Conservation (phyloP, 2,329 filamentous ascomycete genomes). For the Exophiala mesophila region DNA sequence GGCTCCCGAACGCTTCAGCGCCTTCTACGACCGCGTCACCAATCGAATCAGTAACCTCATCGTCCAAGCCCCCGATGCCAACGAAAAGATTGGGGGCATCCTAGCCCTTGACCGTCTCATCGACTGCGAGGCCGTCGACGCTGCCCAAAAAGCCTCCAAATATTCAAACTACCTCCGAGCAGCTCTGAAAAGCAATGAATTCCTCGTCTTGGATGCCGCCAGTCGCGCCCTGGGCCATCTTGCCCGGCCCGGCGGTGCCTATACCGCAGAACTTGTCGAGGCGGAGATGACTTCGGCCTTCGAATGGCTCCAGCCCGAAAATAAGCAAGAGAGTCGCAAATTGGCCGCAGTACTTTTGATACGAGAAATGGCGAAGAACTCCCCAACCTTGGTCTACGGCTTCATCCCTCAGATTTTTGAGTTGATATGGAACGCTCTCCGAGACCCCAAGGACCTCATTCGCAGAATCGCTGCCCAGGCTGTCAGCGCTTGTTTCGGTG, state of each 20-base stretch:
- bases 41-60: slow-evolving; percentile 67
- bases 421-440: slow-evolving; percentile 89
- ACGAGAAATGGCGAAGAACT: slow-evolving; percentile 84
- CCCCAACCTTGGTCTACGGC: slow-evolving; percentile 89
- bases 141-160: slow-evolving; percentile 85
- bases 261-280: slow-evolving; percentile 93
- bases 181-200: slow-evolving; percentile 85
- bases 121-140: slow-evolving; percentile 93
- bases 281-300: slow-evolving; percentile 94
- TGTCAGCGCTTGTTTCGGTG: slow-evolving; percentile 91
- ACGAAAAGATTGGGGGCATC: slow-evolving; percentile 85
- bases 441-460: slow-evolving; percentile 86
- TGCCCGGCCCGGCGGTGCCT: slow-evolving; percentile 83
- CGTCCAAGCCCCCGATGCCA: slow-evolving; percentile 76
- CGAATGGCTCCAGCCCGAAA: slow-evolving; percentile 92
- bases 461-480: slow-evolving; percentile 87
- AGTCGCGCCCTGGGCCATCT: slow-evolving; percentile 84
- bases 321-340: slow-evolving; percentile 78
- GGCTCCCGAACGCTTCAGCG: slow-evolving; percentile 69
- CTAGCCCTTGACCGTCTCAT: slow-evolving; percentile 88
- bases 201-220: slow-evolving; percentile 82
- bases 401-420: slow-evolving; percentile 95
- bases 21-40: slow-evolving; percentile 64
- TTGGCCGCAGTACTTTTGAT: slow-evolving; percentile 91
- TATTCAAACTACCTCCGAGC: slow-evolving; percentile 87